These are phyloP conservation scores for Scenedesmus sp. DNA, from an alignment of 163 green algal genomes.

Conservation along the genomic window DNA sequence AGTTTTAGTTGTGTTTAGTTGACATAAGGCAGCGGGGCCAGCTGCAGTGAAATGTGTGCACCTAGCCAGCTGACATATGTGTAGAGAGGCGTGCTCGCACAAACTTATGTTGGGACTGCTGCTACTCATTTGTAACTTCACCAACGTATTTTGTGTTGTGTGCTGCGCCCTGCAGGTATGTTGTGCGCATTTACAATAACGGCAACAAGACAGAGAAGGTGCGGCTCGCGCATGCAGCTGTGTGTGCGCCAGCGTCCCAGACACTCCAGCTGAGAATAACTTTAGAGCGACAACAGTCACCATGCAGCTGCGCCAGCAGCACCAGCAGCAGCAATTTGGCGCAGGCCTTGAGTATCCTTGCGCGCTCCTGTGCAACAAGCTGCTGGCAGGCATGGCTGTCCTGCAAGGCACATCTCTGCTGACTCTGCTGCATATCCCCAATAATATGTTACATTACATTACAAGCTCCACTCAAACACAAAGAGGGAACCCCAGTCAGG, in stretches of 20 bases:
- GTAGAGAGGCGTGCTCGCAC: not conserved
- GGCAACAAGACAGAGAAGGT: constrained; percentile 71
- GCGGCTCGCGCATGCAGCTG: not conserved
- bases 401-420: too few relatives aligned
- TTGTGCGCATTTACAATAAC: constrained; percentile 75
- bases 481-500: too few relatives aligned
- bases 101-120: not conserved
- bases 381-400: too few relatives aligned
- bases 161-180: constrained; percentile 39
- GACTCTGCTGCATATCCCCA: too few relatives aligned
- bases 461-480: too few relatives aligned
- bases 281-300: not conserved
- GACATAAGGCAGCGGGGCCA: constrained; percentile 4
- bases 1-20: too few relatives aligned
- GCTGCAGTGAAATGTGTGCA: not conserved
- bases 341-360: not conserved
- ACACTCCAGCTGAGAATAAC: too few relatives aligned
- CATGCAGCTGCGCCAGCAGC: not conserved
- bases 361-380: too few relatives aligned
- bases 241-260: too few relatives aligned
- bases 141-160: not conserved
- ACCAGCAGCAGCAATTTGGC: not conserved
- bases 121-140: not conserved
- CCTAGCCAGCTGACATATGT: not conserved
- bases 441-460: too few relatives aligned